A percentile compares a stretch with the other conserved stretches of the same genome.
Conservation (phyloP, 495 filamentous ascomycete species). For the Cladorrhinum samala region DNA sequence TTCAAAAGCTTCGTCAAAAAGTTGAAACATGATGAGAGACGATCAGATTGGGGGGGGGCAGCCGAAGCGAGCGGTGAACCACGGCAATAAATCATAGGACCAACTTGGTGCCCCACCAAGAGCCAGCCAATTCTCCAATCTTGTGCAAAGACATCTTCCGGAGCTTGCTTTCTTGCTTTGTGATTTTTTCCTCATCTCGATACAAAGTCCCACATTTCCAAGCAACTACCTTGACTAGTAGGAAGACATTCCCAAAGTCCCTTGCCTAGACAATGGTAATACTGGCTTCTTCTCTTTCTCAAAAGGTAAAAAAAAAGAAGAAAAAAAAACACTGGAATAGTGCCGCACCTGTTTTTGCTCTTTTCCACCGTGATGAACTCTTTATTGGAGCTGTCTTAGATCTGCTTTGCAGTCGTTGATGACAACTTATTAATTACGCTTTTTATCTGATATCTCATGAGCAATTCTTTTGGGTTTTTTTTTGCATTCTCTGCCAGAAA, state of each 20-base stretch:
- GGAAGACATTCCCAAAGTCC: too few relatives aligned
- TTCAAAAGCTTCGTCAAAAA: neutral
- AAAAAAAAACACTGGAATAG: too few relatives aligned
- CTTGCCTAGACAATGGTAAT: too few relatives aligned
- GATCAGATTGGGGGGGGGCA: neutral
- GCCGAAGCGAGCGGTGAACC: neutral
- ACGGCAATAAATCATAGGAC: neutral
- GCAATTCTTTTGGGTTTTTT: neutral
- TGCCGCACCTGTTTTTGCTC: too few relatives aligned
- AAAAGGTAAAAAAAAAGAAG: neutral
- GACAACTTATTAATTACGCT: slow-evolving; percentile 48
- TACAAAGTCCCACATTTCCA: too few relatives aligned
- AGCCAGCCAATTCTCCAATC: too few relatives aligned
- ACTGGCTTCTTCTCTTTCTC: too few relatives aligned
- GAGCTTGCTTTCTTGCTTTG: too few relatives aligned
- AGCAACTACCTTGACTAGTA: too few relatives aligned
- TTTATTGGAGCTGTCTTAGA: slow-evolving; percentile 98
- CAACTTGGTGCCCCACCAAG: too few relatives aligned
- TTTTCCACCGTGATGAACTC: slow-evolving; percentile 46
- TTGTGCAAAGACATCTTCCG: too few relatives aligned
- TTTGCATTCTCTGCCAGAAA: neutral
- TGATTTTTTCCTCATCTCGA: too few relatives aligned
- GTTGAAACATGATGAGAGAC: neutral
- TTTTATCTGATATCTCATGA: slow-evolving; percentile 38
- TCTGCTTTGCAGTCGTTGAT: slow-evolving; percentile 40